Evolutionary conservation across 1,139 yeast species (phyloP), one percentile per base, ranked within the genome.

Genomic region (Sugiyamaella neomexicana): DNA sequence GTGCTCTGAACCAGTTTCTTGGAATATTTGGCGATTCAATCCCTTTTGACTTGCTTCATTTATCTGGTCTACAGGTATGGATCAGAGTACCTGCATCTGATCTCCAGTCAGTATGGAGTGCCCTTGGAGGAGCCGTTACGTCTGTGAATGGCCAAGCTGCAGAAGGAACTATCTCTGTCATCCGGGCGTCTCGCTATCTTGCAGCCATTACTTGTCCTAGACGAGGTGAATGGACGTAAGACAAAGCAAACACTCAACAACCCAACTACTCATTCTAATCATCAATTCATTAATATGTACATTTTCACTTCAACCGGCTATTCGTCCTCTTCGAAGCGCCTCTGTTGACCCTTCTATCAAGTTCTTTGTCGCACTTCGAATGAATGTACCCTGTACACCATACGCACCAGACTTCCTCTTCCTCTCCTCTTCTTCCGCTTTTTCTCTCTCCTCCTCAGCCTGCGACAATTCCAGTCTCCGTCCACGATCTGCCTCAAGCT

Each of bases 371-470:
- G 57, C 52, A 25, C 43, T 47, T 34, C 60, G 27, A 31, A 61
- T 55, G 41, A 62, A 62, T 43, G 55, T 46, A 42, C 64, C 58
- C 8, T 54, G 51, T 5, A 95, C 81, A 58, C 86, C 95, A 41
- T 81, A 85, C 80, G 85, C 85, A 41, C 84, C 85, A 65, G 86
- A 83, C 72, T 83, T 85, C 46, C 80, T 76, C 12, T 93, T 89
- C 64, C 85, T 71, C 65, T 74, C 77, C 62, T 85, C 90, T 64
- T 82, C 86, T 65, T 93, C 78, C 66, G 85, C 91, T 71, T 80
- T 81, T 67, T 86, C 93, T 57, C 77, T 90, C 73, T 83, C 83
- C 67, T 80, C 80, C 61, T 82, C 86, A 69, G 82, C 83, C 71
- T 81, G 84, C 54, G 83, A 68, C 46, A 77, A 80, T 38, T 79